Percentiles rank a stretch among this genome's conserved stretches.
Evolutionary conservation across 495 filamentous ascomycete species (phyloP).

Genomic region (Daldinia concentrica): DNA sequence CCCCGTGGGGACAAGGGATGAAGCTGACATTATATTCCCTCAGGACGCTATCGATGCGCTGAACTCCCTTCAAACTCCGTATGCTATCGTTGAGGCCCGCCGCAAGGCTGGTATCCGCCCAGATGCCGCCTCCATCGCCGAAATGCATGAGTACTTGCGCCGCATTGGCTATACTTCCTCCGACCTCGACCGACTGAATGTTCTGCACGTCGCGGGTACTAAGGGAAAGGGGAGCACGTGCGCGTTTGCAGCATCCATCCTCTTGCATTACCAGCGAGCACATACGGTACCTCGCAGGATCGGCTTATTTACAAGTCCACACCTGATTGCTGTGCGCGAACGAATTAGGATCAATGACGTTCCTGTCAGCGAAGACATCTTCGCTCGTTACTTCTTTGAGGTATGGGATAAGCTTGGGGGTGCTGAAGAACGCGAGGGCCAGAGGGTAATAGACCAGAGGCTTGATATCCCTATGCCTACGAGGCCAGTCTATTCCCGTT

Average conservation of each 20-base stretch:
- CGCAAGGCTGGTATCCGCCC: constrained; percentile 71
- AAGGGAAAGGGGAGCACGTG: constrained; percentile 92
- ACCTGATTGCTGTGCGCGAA: constrained; percentile 87
- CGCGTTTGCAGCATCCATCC: constrained; percentile 69
- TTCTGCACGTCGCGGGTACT: constrained; percentile 87
- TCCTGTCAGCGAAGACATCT: constrained; percentile 77
- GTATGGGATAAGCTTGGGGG: constrained; percentile 81
- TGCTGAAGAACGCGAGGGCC: constrained; percentile 42
- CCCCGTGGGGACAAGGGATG: not conserved
- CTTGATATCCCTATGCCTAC: constrained; percentile 47
- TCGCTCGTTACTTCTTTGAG: constrained; percentile 88
- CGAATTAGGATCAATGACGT: constrained; percentile 83
- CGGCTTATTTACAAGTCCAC: constrained; percentile 89
- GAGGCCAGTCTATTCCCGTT: constrained; percentile 91
- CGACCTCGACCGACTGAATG: constrained; percentile 79
- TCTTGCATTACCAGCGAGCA: constrained; percentile 51
- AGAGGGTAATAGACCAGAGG: constrained; percentile 39
- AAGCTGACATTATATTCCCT: constrained; percentile 34
- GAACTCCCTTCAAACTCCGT: constrained; percentile 91
- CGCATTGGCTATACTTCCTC: constrained; percentile 78
- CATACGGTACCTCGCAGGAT: constrained; percentile 61
- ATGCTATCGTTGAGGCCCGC: constrained; percentile 77
- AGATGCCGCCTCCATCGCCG: constrained; percentile 73
- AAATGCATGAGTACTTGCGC: constrained; percentile 79
- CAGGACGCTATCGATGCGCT: constrained; percentile 86